Evolutionary conservation across 306 rosid genomes (phyloP).

Genomic region (Acacia confusa): DNA sequence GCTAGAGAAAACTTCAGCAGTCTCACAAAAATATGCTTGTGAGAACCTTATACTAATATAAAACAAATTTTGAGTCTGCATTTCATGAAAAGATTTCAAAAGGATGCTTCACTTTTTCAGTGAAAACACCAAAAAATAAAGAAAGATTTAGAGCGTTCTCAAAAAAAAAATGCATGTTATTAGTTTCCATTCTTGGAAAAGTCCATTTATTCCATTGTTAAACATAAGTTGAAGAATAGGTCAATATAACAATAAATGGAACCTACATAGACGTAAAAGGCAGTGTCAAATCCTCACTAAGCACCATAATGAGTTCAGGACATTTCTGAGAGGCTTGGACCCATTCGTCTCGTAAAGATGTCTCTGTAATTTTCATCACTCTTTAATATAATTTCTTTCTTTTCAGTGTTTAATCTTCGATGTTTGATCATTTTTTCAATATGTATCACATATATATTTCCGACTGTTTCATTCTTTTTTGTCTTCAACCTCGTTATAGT

Average conservation of each 20-base stretch:
- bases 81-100: background rate
- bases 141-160: background rate
- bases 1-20: background rate
- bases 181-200: constrained; percentile 30
- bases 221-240: constrained; percentile 20
- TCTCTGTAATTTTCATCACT: constrained; percentile 46
- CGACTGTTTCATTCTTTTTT: background rate
- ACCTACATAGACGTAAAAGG: constrained; percentile 21
- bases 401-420: constrained; percentile 21
- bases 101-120: background rate
- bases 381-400: constrained; percentile 30
- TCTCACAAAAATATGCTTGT: background rate
- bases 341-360: constrained; percentile 56
- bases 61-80: background rate
- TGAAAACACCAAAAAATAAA: background rate
- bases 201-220: constrained; percentile 27
- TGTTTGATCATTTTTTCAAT: background rate
- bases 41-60: background rate
- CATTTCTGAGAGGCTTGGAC: constrained; percentile 44
- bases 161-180: background rate
- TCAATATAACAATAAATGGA: constrained; percentile 20
- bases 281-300: constrained; percentile 32
- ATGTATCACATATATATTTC: background rate
- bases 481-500: background rate
- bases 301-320: constrained; percentile 44